Base-by-base conservation (phyloP, 169 alveolate genomes). In the Plasmodium inui region DNA sequence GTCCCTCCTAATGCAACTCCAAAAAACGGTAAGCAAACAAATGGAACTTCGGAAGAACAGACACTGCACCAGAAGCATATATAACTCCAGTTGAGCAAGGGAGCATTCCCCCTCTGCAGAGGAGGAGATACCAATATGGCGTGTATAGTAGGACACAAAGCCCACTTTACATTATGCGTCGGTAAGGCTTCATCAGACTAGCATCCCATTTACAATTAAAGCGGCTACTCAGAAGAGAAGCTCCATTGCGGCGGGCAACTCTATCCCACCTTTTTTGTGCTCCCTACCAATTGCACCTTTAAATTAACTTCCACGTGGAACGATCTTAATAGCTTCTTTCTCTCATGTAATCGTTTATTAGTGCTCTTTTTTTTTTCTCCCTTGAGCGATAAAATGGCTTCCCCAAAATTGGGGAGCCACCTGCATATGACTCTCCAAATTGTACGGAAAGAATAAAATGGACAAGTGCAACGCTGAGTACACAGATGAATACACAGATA, bases 1-100 rank as follows among this genome's bases (percentile, higher is more conserved):
- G 4, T 95, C 98, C 4, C 97, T 98, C 28, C 92, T 98, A 81
- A 94, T 97, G 50, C 97, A 97, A 92, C 95, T 98, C 41, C 97
- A 98, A 93, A 97, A 96, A 84, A 84, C 97, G 30, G 97, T 97
- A 44, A 93, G 71, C 32, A 94, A 72, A 95, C 97, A 96, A 93
- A 83, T 92, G 92, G 94, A 89, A 37, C 19, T 89, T 37, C 9
- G 70, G 26, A 89, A 67, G 37, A 81, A 78, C 50, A 92, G 72
- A 44, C 80, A 89, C 28, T 37, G 55, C 72, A 37, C 50, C 32
- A 74, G 55, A 74, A 74, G n/a, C n/a, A 37, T 79, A 28, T 79
- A 44, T 17, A 79, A 79, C 71, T 12, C 26, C 41, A 79, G 22
- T 22, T 79, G 85, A 79, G 26, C 32, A 41, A n/a, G 85, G 12